phyloP scores from a whole-genome alignment of 2,329 filamentous ascomycete genomes.

The Fusarium multiceps region DNA sequence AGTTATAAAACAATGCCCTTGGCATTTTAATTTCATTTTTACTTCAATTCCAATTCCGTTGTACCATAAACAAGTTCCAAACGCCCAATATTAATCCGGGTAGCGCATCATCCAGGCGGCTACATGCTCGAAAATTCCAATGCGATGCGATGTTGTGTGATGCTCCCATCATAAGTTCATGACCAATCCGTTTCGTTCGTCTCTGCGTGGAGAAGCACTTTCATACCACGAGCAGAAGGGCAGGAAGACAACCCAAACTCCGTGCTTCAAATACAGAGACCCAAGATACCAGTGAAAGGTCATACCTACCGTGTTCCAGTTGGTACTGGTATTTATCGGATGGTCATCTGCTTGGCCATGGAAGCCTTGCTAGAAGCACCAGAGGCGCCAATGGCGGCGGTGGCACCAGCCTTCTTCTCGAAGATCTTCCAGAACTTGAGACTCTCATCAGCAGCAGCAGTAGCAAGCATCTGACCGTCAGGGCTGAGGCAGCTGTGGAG shows the following conservation, averaged over 20 bases:
- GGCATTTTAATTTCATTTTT: conserved; percentile 32
- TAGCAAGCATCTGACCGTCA: conserved; percentile 97
- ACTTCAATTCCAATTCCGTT: conserved; percentile 1
- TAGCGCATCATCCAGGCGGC: conserved; percentile 8
- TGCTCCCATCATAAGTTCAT: conserved; percentile 42
- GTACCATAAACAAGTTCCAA: conserved; percentile 10
- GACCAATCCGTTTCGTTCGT: conserved; percentile 50
- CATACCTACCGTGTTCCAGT: conserved; percentile 60
- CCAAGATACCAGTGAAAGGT: conserved; percentile 56
- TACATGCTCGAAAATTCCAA: conserved; percentile 24
- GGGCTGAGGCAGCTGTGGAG: conserved; percentile 97
- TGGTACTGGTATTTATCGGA: conserved; percentile 68
- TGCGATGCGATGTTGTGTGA: neutral
- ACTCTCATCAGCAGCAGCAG: conserved; percentile 93
- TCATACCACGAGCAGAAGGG: conserved; percentile 61
- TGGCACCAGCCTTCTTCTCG: conserved; percentile 91
- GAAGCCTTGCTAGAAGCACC: conserved; percentile 81
- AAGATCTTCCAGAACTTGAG: conserved; percentile 99
- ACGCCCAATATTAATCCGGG: conserved; percentile 25
- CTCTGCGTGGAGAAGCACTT: conserved; percentile 60
- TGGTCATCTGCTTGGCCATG: conserved; percentile 95
- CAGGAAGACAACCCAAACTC: conserved; percentile 60
- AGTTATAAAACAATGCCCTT: conserved; percentile 27
- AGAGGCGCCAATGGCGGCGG: conserved; percentile 71
- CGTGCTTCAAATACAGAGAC: conserved; percentile 63